Evolutionary conservation across 345 rosid genomes (phyloP).

Genomic region (Melastoma malabathricum): DNA sequence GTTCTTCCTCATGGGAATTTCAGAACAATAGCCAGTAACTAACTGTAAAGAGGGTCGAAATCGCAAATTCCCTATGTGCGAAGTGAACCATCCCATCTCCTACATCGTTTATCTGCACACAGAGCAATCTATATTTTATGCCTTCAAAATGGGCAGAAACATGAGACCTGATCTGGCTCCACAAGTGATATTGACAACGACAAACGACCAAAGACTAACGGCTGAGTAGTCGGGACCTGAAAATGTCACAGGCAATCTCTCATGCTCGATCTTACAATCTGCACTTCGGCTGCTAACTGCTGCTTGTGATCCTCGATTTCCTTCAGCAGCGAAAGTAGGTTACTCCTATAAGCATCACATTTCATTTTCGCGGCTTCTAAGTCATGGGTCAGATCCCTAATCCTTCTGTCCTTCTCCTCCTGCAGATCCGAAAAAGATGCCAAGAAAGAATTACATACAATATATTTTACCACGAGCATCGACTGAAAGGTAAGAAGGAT

Average conservation of each 20-base stretch:
- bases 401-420: conserved; percentile 34
- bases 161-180: no score
- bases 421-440: conserved; percentile 5
- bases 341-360: conserved; percentile 36
- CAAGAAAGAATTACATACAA: neutral
- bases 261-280: conserved; percentile 31
- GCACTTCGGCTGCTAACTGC: conserved; percentile 36
- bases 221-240: no score
- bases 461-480: neutral
- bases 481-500: neutral
- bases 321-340: conserved; percentile 31
- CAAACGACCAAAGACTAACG: no score
- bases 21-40: no score
- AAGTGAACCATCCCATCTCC: no score
- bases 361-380: conserved; percentile 27
- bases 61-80: no score
- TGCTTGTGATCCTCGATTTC: conserved; percentile 45
- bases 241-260: conserved; percentile 21
- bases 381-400: conserved; percentile 20
- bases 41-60: no score
- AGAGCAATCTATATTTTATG: no score
- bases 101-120: no score
- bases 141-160: no score
- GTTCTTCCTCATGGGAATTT: no score
- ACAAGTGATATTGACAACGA: no score